phyloP scores from a whole-genome alignment of 2,329 filamentous ascomycete genomes.

The Daldinia eschscholtzii region DNA sequence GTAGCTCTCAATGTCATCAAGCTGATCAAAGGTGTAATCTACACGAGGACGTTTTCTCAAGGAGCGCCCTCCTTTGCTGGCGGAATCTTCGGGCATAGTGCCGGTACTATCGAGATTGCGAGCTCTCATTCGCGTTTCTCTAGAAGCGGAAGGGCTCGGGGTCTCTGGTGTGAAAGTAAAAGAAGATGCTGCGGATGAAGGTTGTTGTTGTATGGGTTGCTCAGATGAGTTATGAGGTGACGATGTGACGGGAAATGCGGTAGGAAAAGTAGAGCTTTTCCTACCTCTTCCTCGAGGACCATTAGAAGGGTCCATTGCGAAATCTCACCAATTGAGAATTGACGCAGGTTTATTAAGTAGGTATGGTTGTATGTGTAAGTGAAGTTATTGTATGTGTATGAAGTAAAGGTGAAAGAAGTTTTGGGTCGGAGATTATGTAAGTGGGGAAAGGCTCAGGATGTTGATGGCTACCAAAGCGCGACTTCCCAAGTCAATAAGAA shows the following conservation, averaged over 20 bases:
- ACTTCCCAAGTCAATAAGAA: not conserved
- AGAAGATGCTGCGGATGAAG: slow-evolving; percentile 43
- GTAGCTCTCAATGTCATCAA: slow-evolving; percentile 59
- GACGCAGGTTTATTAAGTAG: not conserved
- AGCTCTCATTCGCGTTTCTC: slow-evolving; percentile 60
- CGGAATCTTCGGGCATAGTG: slow-evolving; percentile 60
- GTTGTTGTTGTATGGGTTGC: slow-evolving; percentile 36
- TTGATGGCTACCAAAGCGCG: slow-evolving; percentile 11
- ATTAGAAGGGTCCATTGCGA: slow-evolving; percentile 50
- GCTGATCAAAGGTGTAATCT: slow-evolving; percentile 68
- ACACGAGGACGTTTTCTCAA: slow-evolving; percentile 68
- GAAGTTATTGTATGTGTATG: slow-evolving; percentile 33
- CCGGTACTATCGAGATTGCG: slow-evolving; percentile 56
- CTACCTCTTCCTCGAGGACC: slow-evolving; percentile 48
- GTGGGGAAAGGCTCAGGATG: slow-evolving; percentile 47
- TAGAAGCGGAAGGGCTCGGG: slow-evolving; percentile 50
- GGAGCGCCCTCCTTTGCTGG: slow-evolving; percentile 69
- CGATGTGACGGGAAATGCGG: slow-evolving; percentile 41
- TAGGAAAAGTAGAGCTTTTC: slow-evolving; percentile 48
- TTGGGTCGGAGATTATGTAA: slow-evolving; percentile 53
- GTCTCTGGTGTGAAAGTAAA: slow-evolving; percentile 49
- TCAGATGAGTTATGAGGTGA: slow-evolving; percentile 39
- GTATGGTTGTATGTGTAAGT: slow-evolving; percentile 35
- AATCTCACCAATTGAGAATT: slow-evolving; percentile 2
- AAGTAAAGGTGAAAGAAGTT: slow-evolving; percentile 44